These are phyloP conservation scores for Pseudevernia furfuracea DNA, from an alignment of 495 filamentous ascomycete genomes.

Conservation along the genomic window DNA sequence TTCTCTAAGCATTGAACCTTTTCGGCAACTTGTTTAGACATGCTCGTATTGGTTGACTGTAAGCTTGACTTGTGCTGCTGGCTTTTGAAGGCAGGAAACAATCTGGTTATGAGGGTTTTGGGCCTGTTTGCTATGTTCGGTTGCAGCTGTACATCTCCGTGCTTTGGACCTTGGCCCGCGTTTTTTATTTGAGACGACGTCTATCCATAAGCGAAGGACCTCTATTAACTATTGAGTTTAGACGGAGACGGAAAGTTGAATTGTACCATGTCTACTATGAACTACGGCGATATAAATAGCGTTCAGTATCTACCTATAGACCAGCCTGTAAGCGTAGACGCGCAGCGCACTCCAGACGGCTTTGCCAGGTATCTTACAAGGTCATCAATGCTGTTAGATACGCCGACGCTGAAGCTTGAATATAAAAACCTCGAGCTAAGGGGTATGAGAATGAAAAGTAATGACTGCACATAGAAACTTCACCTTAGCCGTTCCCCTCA, in stretches of 20 bases:
- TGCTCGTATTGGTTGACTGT: too few species aligned
- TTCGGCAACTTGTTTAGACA: too few species aligned
- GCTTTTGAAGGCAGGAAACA: too few species aligned
- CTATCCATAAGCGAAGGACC: not conserved
- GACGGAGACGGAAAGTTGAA: not conserved
- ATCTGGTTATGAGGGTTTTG: too few species aligned
- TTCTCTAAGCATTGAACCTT: too few species aligned
- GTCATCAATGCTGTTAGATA: conserved; percentile 9
- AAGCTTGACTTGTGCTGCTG: too few species aligned
- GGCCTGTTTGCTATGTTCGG: too few species aligned
- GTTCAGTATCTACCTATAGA: not conserved
- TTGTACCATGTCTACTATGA: not conserved
- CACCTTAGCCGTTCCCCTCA: not conserved
- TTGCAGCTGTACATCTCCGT: too few species aligned
- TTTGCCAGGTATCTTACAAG: conserved; percentile 6
- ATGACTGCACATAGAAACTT: conserved; percentile 7
- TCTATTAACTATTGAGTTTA: too few species aligned
- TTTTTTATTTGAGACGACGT: not conserved
- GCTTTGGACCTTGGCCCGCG: not conserved
- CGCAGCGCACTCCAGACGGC: conserved; percentile 2
- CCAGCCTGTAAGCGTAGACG: conserved; percentile 4
- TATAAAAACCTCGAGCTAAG: conserved; percentile 3
- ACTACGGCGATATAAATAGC: not conserved
- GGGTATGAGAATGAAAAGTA: conserved; percentile 22
- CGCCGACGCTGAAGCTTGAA: not conserved